Evolutionary conservation across 257 asterid genomes (phyloP), one percentile per base, ranked within the genome.

Genomic region (Misopates orontium): DNA sequence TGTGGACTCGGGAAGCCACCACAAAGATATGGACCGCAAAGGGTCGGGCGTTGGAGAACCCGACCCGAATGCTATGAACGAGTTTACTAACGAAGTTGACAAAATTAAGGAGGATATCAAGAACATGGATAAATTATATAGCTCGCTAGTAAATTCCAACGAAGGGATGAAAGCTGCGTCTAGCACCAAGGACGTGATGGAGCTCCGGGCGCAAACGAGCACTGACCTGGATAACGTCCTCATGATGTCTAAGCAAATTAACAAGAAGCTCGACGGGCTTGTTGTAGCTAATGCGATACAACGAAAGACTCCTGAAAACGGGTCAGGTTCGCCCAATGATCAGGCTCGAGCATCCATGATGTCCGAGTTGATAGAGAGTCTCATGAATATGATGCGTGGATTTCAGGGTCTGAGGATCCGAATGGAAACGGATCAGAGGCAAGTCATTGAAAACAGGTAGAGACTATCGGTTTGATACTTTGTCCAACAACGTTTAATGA

Each of bases 191-290:
- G 28, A 59, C 47, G 69, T 82, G 79, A 62, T 59, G 7, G 84
- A 76, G 13, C 66, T 79, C 16, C 68, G 83, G 1, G 53, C 36
- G 6, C 66, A 66, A n/a, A 28, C 70, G 13, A 59, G 56, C 7
- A 25, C 20, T 22, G 79, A 82, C 28, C 68, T 82, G 5, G 84
- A 79, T 12, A 28, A 71, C 28, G 62, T 79, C 1, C 60, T 71
- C 69, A 82, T 71, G 79, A 42, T 79, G 53, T 80, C 81, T 5
- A 82, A 82, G 69, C 84, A 76, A 36, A 79, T 82, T 48, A 73
- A 67, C 32, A 76, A 69, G 70, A 82, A 79, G 67, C 74, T 56
- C 9, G 87, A 76, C 18, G 84, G 67, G 0, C 75, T 82, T 6
- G 70, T 82, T 16, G 72, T 69, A 39, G 77, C 75, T 10, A 82